A percentile compares a stretch with the other conserved stretches of the same genome.
Evolutionary conservation across 139 green algal species (phyloP).

Genomic region (Chara braunii): DNA sequence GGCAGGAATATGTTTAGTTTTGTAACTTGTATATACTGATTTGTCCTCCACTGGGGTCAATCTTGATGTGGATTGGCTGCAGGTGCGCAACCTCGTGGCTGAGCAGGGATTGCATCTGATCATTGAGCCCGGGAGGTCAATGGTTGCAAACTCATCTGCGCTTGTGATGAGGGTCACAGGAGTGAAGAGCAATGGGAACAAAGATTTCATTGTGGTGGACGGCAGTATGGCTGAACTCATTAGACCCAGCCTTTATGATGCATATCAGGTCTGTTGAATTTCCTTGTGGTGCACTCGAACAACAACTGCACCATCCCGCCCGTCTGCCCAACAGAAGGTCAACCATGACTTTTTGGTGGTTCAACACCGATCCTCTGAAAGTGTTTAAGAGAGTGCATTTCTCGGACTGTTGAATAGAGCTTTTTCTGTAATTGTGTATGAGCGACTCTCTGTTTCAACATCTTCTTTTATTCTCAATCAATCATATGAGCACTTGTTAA

Average conservation of each 20-base stretch:
- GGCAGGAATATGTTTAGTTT: too few relatives aligned
- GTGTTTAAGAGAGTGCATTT: background rate
- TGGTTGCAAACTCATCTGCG: constrained; percentile 72
- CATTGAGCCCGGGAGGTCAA: constrained; percentile 87
- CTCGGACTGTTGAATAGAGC: too few relatives aligned
- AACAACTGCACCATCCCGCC: background rate
- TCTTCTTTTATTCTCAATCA: too few relatives aligned
- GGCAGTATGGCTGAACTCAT: constrained; percentile 94
- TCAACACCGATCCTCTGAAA: background rate
- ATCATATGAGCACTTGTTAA: too few relatives aligned
- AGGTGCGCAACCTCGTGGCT: constrained; percentile 64
- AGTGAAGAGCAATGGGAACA: constrained; percentile 93
- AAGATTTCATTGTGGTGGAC: constrained; percentile 94
- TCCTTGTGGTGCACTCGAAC: too few relatives aligned
- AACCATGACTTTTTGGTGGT: background rate
- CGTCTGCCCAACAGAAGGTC: background rate
- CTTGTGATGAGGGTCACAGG: constrained; percentile 75
- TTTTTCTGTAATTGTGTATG: too few relatives aligned
- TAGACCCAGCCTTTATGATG: constrained; percentile 68
- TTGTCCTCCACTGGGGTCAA: too few relatives aligned
- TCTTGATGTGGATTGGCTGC: too few relatives aligned
- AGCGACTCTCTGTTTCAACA: too few relatives aligned
- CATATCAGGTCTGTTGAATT: constrained; percentile 35
- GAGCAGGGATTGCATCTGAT: constrained; percentile 77
- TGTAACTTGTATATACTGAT: too few relatives aligned